A percentile compares a stretch with the other conserved stretches of the same genome.
These are phyloP conservation scores for Phytophthora vignae DNA, from an alignment of 352 stramenopile genomes.

Conservation along the genomic window DNA sequence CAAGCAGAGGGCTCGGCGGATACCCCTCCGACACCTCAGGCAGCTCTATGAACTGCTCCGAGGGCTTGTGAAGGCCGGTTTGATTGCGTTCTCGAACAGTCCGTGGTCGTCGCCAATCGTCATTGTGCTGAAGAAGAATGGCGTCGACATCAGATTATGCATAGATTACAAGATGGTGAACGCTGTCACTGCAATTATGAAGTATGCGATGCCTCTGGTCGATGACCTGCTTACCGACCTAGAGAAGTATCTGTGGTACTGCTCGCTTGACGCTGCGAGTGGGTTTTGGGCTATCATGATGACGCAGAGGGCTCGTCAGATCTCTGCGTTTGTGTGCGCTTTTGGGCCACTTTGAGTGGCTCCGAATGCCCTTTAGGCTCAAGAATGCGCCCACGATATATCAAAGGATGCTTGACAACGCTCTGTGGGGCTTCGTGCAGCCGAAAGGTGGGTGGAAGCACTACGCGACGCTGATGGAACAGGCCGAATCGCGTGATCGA, in stretches of 20 bases:
- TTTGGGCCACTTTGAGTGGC: not conserved
- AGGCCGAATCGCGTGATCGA: not conserved
- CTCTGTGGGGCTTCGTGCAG: not conserved
- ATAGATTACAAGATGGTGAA: not conserved
- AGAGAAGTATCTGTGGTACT: too few species aligned
- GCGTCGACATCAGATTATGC: not conserved
- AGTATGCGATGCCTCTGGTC: not conserved
- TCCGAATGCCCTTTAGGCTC: not conserved
- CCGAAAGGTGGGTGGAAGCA: not conserved
- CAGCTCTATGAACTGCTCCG: not conserved
- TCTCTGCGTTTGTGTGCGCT: not conserved
- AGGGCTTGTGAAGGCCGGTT: not conserved
- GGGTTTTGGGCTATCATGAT: not conserved
- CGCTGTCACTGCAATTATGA: not conserved
- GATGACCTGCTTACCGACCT: not conserved
- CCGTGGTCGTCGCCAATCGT: not conserved
- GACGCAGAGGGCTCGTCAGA: not conserved
- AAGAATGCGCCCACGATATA: slow-evolving; percentile 4
- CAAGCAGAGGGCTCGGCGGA: not conserved
- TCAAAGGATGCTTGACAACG: not conserved
- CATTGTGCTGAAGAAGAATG: not conserved
- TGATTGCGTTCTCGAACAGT: not conserved
- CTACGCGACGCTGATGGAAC: not conserved
- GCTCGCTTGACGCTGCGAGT: not conserved
- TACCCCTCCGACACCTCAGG: not conserved